A percentile compares a stretch with the other conserved stretches of the same genome.
phyloP scores from a whole-genome alignment of 371 early-diverging fungal species.

The Circinella minor region DNA sequence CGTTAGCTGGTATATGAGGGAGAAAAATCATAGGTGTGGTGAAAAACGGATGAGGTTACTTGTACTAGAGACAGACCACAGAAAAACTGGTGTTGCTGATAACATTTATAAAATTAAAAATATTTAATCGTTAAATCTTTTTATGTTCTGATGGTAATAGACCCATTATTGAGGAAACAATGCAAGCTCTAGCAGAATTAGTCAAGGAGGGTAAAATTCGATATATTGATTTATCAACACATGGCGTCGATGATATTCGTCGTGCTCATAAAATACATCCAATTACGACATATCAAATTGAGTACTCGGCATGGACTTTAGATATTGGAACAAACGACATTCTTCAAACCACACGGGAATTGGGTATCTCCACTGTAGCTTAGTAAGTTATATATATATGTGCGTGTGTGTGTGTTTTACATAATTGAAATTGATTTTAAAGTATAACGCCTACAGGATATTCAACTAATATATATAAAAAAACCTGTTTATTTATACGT shows the following conservation, averaged over 20 bases:
- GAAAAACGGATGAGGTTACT: too few relatives aligned
- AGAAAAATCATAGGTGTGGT: too few relatives aligned
- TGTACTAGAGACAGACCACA: too few relatives aligned
- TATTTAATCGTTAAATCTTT: too few relatives aligned
- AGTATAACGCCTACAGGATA: too few relatives aligned
- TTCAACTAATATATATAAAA: too few relatives aligned
- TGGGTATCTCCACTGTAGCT: slow-evolving; percentile 61
- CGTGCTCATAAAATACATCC: slow-evolving; percentile 69
- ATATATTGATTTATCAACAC: slow-evolving; percentile 64
- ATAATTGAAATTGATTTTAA: too few relatives aligned
- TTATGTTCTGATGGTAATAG: background rate
- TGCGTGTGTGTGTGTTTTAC: too few relatives aligned
- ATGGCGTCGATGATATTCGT: slow-evolving; percentile 51
- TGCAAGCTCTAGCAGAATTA: slow-evolving; percentile 64
- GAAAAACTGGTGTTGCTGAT: too few relatives aligned
- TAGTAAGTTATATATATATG: slow-evolving; percentile 35
- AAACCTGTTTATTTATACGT: background rate
- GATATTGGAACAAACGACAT: slow-evolving; percentile 59
- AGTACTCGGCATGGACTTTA: slow-evolving; percentile 57
- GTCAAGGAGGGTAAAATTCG: slow-evolving; percentile 65
- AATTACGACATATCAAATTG: slow-evolving; percentile 64
- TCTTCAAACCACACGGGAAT: slow-evolving; percentile 57
- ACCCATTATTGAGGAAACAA: slow-evolving; percentile 65
- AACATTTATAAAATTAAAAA: too few relatives aligned
- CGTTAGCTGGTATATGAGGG: background rate